Conservation (phyloP, 2,329 filamentous ascomycete genomes). For the Ophiostoma triangulosporum region DNA sequence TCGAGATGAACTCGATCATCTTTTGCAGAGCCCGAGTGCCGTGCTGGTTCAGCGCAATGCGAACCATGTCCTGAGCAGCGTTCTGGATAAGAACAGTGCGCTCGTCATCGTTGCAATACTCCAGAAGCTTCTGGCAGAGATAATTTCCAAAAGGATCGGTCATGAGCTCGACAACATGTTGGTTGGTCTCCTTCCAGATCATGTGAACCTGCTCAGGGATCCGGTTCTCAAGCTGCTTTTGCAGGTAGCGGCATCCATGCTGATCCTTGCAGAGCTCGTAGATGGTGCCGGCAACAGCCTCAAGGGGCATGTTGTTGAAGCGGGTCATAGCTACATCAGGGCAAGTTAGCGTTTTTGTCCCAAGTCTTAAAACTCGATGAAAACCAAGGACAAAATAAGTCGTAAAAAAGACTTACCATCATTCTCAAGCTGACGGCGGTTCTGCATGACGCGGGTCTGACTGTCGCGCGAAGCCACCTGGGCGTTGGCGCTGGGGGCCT, state of each 20-base stretch:
- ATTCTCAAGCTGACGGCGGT: slow-evolving; percentile 59
- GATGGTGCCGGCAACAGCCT: slow-evolving; percentile 69
- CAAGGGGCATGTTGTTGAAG: slow-evolving; percentile 71
- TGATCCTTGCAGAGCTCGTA: slow-evolving; percentile 93
- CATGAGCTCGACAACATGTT: slow-evolving; percentile 95
- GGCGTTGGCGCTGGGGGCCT: slow-evolving; percentile 20
- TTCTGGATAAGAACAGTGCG: slow-evolving; percentile 87
- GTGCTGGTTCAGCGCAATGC: slow-evolving; percentile 92
- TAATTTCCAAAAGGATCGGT: slow-evolving; percentile 99
- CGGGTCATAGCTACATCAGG: slow-evolving; percentile 47
- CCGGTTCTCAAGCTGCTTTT: slow-evolving; percentile 92
- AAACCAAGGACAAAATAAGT: background rate
- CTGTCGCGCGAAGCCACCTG: slow-evolving; percentile 47
- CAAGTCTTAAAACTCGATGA: background rate
- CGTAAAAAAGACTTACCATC: slow-evolving; percentile 26
- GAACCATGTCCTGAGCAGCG: slow-evolving; percentile 73
- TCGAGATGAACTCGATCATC: slow-evolving; percentile 97
- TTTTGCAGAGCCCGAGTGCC: slow-evolving; percentile 94
- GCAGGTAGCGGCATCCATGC: slow-evolving; percentile 89
- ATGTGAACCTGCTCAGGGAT: slow-evolving; percentile 71
- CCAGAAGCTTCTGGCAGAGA: slow-evolving; percentile 92
- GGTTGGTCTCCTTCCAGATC: slow-evolving; percentile 88
- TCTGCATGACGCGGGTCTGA: slow-evolving; percentile 62
- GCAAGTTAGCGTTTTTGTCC: slow-evolving; percentile 18
- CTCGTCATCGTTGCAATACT: slow-evolving; percentile 90